phyloP scores from a whole-genome alignment of 352 stramenopile species.

The Phytophthora megakarya region DNA sequence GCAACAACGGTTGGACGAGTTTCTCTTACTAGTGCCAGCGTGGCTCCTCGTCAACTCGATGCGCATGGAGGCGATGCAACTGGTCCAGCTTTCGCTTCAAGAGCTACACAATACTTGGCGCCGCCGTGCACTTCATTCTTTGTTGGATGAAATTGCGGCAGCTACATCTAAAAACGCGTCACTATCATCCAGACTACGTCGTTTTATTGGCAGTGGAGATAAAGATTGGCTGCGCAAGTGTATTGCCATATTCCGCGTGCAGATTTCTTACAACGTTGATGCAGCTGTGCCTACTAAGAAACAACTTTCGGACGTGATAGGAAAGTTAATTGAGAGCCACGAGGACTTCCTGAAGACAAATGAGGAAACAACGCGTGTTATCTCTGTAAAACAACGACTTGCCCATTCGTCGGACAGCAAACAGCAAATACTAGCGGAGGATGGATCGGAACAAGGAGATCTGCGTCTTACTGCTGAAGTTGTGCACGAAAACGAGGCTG shows the following conservation, averaged over 20 bases:
- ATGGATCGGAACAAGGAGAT: constrained; percentile 66
- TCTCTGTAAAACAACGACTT: constrained; percentile 64
- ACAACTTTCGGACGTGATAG: constrained; percentile 71
- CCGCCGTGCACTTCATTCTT: constrained; percentile 92
- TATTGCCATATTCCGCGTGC: constrained; percentile 75
- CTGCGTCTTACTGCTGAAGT: constrained; percentile 85
- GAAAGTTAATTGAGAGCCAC: constrained; percentile 61
- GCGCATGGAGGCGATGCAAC: constrained; percentile 99
- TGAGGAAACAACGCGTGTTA: constrained; percentile 56
- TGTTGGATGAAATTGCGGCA: constrained; percentile 79
- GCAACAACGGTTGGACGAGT: constrained; percentile 57
- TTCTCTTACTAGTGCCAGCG: constrained; percentile 79
- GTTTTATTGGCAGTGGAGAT: constrained; percentile 62
- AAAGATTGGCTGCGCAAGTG: constrained; percentile 70
- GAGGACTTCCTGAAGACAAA: constrained; percentile 60
- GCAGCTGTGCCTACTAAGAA: constrained; percentile 67
- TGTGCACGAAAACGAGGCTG: constrained; percentile 90
- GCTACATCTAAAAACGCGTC: constrained; percentile 29
- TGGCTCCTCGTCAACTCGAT: constrained; percentile 99
- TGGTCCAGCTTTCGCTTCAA: constrained; percentile 96
- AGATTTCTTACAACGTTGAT: constrained; percentile 83
- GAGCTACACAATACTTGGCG: constrained; percentile 98
- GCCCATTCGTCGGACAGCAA: constrained; percentile 57
- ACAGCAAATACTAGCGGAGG: constrained; percentile 40
- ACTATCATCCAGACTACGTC: constrained; percentile 53